Base-by-base conservation (phyloP, 306 rosid species). In the Cyamopsis tetragonoloba region DNA sequence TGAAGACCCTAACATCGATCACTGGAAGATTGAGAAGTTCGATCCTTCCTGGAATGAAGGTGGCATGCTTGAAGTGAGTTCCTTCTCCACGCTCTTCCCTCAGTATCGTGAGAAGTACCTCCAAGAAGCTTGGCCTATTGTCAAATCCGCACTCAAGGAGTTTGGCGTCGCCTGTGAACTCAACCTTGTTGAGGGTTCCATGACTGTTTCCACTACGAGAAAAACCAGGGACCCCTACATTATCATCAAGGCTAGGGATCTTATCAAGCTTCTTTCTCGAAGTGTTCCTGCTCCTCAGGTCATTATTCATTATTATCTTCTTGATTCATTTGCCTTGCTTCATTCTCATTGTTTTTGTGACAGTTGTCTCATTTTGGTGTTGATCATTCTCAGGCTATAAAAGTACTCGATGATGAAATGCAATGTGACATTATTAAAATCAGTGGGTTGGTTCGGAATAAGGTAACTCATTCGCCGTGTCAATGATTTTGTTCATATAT, bases 211-310 rank as follows among this genome's bases (percentile, higher is more conserved):
- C 4, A 93, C 99, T 1, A 89, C 97, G n/a, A 80, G 85, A 66
- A 93, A 89, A 73, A 89, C 96, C 3, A 83, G 79, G 71, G 99
- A 93, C 26, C 99, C 99, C 0, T 93, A 72, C 75, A 90, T 93
- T 47, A 74, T 93, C 41, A 62, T 93, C 32, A 93, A 93, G 77
- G 95, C 99, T 34, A 84, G 96, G 71, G 96, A 93, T 84, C 97
- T 90, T 46, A 85, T 93, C 3, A 90, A 78, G 78, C 97, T 93
- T 71, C 84, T 93, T 17, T 84, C 99, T 0, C 83, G 99, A 57
- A 93, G 99, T 80, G 97, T 93, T 66, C 91, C 97, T 78, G 96
- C 87, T 65, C 79, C 93, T 70, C 95, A 92, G 96, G 96, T 92
- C 46, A 23, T 1, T 37, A 3, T 17, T 1, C 4, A n/a, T n/a